These are phyloP conservation scores for Glycyrrhiza uralensis DNA, from an alignment of 306 rosid species.

Conservation along the genomic window DNA sequence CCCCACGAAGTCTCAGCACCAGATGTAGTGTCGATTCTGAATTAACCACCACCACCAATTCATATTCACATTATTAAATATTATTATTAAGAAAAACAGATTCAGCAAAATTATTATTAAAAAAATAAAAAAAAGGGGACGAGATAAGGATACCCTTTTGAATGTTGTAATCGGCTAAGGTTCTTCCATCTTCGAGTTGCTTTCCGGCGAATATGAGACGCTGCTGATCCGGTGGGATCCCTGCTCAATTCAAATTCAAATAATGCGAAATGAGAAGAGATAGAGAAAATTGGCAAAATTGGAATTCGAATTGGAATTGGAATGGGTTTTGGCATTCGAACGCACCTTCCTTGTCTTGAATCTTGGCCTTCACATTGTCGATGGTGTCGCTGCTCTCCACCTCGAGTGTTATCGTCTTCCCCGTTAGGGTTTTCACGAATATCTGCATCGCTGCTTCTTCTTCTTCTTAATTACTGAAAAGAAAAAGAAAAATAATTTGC, in stretches of 20 bases:
- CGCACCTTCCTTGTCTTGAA: conserved; percentile 95
- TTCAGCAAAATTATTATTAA: neutral
- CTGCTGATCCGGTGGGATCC: conserved; percentile 84
- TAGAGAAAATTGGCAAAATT: too few relatives aligned
- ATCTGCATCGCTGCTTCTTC: conserved; percentile 47
- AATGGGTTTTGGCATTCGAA: too few relatives aligned
- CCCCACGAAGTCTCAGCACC: conserved; percentile 75
- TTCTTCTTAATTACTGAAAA: neutral
- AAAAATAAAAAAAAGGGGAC: neutral
- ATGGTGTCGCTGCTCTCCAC: conserved; percentile 80
- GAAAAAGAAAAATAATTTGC: neutral
- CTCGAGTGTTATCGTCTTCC: conserved; percentile 84
- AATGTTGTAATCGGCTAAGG: conserved; percentile 74
- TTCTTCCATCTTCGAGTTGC: conserved; percentile 79
- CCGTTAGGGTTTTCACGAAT: conserved; percentile 80
- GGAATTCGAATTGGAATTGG: too few relatives aligned
- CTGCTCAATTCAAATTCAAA: conserved; percentile 23
- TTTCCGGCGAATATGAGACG: conserved; percentile 78
- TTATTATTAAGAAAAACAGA: too few relatives aligned
- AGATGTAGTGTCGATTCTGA: conserved; percentile 69
- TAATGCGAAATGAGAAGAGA: too few relatives aligned
- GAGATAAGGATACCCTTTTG: conserved; percentile 37
- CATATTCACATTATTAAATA: too few relatives aligned
- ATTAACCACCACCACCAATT: too few relatives aligned
- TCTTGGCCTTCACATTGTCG: conserved; percentile 79